Evolutionary conservation across 768 basidiomycete genomes (phyloP), one percentile per base, ranked within the genome.

Genomic region (Suillus placidus): DNA sequence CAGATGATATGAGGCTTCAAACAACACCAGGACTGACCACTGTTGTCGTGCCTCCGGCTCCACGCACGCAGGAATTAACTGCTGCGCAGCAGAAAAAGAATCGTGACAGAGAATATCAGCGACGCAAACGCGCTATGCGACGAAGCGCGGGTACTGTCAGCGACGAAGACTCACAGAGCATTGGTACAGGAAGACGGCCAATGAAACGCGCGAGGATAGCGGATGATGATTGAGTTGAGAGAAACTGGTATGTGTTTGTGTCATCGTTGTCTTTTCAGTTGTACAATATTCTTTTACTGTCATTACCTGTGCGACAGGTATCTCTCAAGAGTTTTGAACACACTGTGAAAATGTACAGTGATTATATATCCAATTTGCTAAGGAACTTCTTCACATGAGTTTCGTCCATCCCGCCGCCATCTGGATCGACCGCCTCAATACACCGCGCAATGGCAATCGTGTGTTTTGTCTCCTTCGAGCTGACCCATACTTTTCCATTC

Each of bases 401-500:
- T 68, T 86, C 84, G 63, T 86, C 84, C 83, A 88, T 81, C 4
- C 87, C 85, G 13, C 84, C 87, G 6, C 87, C 87, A 67, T 91
- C 91, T 26, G 90, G 85, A 76, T 97, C 94, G 13, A 87, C 88
- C 18, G 85, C 88, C 73, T 95, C 90, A 45, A 99, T 89, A 72
- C 93, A 93, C 57, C 93, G 85, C 64, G 87, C 81, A 30, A 90
- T 80, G 7, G 89, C 88, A 60, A 98, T 91, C 12, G 87, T 90
- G 71, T 93, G 88, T 69, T 84, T 87, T 13, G 84, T 78, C 51
- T 92, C 89, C 69, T 89, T 88, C 8, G 94, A 81, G 65, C 83
- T 91, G 69, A 98, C 77, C 97, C 97, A 99, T 20, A 97, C 87
- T 51, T 92, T 86, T 2, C 96, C 97, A 73, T 99, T 99, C 76